Conservation (phyloP, 2,329 filamentous ascomycete genomes). For the Fusarium humuli region DNA sequence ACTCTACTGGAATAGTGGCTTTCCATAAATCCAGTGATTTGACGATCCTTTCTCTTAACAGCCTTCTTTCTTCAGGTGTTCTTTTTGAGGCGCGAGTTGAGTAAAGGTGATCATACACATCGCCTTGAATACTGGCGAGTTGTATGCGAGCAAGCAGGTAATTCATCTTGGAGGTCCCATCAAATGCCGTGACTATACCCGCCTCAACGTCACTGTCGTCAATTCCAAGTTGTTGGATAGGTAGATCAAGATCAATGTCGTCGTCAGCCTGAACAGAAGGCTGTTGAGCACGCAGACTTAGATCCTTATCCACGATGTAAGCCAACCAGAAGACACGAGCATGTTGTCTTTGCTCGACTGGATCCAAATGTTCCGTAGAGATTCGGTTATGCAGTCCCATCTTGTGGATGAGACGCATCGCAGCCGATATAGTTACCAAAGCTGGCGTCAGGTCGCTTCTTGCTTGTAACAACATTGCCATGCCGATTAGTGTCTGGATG, state of each 20-base stretch:
- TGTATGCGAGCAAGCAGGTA: conserved; percentile 12
- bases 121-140: conserved; percentile 2
- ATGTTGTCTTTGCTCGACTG: neutral
- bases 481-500: conserved; percentile 12
- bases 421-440: neutral
- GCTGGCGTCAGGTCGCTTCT: neutral
- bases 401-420: conserved; percentile 9
- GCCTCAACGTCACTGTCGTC: too few species aligned
- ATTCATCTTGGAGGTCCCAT: neutral
- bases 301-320: conserved; percentile 11
- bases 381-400: conserved; percentile 4
- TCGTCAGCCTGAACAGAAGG: conserved; percentile 11
- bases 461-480: conserved; percentile 12
- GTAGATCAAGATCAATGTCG: conserved; percentile 9
- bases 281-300: conserved; percentile 5
- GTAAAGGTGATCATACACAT: neutral
- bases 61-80: neutral
- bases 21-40: neutral
- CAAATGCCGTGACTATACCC: neutral
- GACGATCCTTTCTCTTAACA: neutral
- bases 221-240: accelerated
- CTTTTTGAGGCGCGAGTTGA: conserved; percentile 5
- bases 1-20: neutral
- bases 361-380: neutral
- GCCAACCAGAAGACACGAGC: conserved; percentile 13